These are phyloP conservation scores for Centella asiatica DNA, from an alignment of 129 eudicot genomes.

Conservation along the genomic window DNA sequence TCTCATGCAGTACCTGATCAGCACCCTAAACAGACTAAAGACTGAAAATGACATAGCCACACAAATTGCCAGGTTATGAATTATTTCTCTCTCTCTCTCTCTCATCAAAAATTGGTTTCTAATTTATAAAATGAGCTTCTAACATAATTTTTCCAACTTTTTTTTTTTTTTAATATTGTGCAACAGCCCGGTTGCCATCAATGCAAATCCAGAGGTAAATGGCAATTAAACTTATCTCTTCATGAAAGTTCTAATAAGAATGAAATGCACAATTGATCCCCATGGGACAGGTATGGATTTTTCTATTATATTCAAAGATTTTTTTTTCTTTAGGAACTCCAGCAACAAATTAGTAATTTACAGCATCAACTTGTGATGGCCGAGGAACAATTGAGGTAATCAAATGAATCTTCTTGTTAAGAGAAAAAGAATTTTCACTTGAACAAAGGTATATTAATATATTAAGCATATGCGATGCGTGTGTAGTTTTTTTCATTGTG, in stretches of 20 bases:
- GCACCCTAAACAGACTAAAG: constrained; percentile 53
- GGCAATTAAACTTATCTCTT: too few relatives aligned
- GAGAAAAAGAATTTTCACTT: too few relatives aligned
- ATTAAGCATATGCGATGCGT: too few relatives aligned
- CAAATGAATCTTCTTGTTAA: not conserved
- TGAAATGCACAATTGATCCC: not conserved
- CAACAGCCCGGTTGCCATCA: constrained; percentile 29
- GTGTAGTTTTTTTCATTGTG: too few relatives aligned
- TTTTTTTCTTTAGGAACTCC: constrained; percentile 41
- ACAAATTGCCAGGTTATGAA: constrained; percentile 40
- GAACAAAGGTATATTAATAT: not conserved
- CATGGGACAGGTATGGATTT: not conserved
- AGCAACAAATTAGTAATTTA: constrained; percentile 47
- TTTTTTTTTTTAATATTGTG: not conserved
- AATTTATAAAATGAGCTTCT: not conserved
- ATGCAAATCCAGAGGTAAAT: constrained; percentile 47
- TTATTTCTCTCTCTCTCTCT: not conserved
- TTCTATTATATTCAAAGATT: not conserved
- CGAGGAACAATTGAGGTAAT: constrained; percentile 62
- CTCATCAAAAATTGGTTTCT: not conserved
- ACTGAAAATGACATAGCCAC: constrained; percentile 57
- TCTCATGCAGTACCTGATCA: constrained; percentile 47
- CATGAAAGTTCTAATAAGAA: not conserved
- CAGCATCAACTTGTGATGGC: constrained; percentile 50
- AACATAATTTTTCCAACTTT: not conserved